Evolutionary conservation across 148 eudicot genomes (phyloP), one percentile per base, ranked within the genome.

Genomic region (Talinum fruticosum): DNA sequence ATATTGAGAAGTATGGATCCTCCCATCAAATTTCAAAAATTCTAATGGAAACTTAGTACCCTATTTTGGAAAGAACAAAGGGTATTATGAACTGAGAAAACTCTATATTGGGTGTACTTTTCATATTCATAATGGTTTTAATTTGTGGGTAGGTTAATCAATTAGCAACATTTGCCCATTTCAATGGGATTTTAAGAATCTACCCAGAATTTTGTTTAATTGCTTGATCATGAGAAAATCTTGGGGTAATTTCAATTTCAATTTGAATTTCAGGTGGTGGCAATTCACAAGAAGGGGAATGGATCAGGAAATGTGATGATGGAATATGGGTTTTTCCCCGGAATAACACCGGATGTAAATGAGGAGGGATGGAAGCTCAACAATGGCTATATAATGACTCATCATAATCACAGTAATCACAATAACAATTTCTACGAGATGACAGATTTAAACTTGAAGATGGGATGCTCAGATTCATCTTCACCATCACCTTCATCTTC

Each of bases 291-390:
- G 65, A 90, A 82, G 38, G 79, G 79, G 71, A 72, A 33, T 53
- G 69, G 74, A 69, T 54, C 83, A 35, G 79, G 72, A 41, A 85
- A 51, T 66, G 36, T 82, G 35, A 62, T 88, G 54, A 85, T 80
- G 87, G 94, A 90, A 76, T 90, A 89, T 78, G 92, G 87, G 38
- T 90, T 90, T 34, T 89, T 90, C 66, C 92, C 92, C 13, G 78
- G 32, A 67, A 69, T 34, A 51, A n/a, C n/a, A n/a, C 53, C 77
- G 36, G 76, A 57, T 35, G 69, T 23, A 45, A 57, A 37, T 3
- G 32, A 69, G 65, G 45, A 37, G 14, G 66, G 64, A 73, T 23
- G 8, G 51, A 5, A 71, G 44, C 37, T 0, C 8, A 57, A 15
- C 49, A 30, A 34, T 23, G 33, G 49, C 45, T 41, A 23, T n/a